These are phyloP conservation scores for Claviceps digitariae DNA, from an alignment of 2,329 filamentous ascomycete species.

Conservation along the genomic window DNA sequence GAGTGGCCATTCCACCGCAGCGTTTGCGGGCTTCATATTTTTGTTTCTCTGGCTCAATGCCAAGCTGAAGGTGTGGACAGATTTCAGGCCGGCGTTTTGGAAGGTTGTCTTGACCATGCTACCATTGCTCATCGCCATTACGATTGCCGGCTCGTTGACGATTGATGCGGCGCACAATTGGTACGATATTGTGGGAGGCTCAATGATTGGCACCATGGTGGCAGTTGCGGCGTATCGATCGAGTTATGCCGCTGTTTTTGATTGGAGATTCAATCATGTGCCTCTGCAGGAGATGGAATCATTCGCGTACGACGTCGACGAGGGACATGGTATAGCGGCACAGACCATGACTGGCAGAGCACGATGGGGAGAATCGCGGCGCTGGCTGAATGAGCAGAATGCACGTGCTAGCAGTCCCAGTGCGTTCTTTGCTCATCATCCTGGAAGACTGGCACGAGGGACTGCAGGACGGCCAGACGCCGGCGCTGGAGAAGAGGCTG, in stretches of 20 bases:
- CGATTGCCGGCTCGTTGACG: conserved; percentile 48
- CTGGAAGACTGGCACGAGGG: background rate
- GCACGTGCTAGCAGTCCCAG: background rate
- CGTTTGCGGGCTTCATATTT: conserved; percentile 50
- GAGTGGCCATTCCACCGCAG: conserved; percentile 52
- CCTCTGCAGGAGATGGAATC: conserved; percentile 32
- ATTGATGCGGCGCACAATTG: conserved; percentile 56
- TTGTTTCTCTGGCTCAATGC: conserved; percentile 57
- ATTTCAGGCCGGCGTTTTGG: conserved; percentile 55
- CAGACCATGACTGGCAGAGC: conserved; percentile 13
- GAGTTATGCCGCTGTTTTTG: conserved; percentile 54
- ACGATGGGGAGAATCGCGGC: conserved; percentile 14
- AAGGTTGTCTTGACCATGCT: conserved; percentile 45
- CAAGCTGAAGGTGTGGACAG: conserved; percentile 56
- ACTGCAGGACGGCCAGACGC: background rate
- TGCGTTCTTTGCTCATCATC: background rate
- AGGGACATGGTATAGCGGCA: conserved; percentile 8
- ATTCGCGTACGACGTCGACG: conserved; percentile 7
- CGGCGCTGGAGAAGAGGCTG: background rate
- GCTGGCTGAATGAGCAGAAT: conserved; percentile 3
- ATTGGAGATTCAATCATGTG: conserved; percentile 56
- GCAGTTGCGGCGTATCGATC: conserved; percentile 52
- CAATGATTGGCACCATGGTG: conserved; percentile 46
- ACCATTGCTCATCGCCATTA: conserved; percentile 44
- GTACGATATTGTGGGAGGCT: conserved; percentile 55